Evolutionary conservation across 169 alveolate species (phyloP), one percentile per base, ranked within the genome.

Genomic region (Cryptosporidium sp.): DNA sequence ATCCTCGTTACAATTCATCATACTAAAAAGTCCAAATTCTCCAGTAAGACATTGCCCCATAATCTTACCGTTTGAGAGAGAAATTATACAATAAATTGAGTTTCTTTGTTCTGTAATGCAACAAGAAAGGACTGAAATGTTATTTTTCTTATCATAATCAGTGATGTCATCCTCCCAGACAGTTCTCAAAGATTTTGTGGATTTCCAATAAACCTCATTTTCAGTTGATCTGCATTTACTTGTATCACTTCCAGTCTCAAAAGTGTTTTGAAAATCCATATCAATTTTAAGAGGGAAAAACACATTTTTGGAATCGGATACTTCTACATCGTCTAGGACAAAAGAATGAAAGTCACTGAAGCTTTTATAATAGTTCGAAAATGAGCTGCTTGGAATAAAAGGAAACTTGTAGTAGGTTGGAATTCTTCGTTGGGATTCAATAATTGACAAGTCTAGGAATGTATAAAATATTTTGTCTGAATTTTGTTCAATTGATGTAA

Each of bases 31-130:
- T 21, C 89, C 89, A 62, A 80, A 80, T 45, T 80, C 89, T 14
- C 89, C 89, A 14, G 89, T 80, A 5, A 80, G 80, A 39, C 89
- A 80, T 48, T 80, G 89, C 2, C 89, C 74, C 43, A 80, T 48
- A 26, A 80, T 48, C 29, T 65, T 80, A 18, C 89, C 89, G n/a
- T 80, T 80, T 5, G 89, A 80, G 6, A 80, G 45, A 62, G 89
- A 80, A 16, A 80, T 80, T 26, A 80, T 80, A 41, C 89, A 80
- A 29, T 80, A 80, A 21, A 80, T 80, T 1, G 89, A 80, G 21
- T 48, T 48, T 39, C 33, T 80, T 41, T 80, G 89, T 41, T 80
- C 89, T 3, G 89, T 80, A 35, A 80, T 62, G n/a, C 41, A 29
- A 62, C 89, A 80, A 18, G 89, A 61, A 29, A 59, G 41, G 12